Percentiles rank a stretch among this genome's conserved stretches.
Evolutionary conservation across 2,329 filamentous ascomycete genomes (phyloP).

Genomic region (Lachnellula arida): DNA sequence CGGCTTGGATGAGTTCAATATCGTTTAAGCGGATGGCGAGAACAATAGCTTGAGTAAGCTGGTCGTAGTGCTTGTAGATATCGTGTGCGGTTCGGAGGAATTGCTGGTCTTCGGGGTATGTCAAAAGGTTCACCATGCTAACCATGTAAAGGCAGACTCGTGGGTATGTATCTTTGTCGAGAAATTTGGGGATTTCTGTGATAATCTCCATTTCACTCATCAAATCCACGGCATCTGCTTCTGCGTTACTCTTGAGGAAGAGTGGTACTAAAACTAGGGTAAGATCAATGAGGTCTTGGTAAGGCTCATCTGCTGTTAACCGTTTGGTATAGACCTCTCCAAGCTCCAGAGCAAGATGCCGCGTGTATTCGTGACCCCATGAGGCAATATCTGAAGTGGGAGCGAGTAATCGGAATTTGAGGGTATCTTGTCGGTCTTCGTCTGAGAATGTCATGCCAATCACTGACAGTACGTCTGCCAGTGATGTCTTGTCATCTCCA

Average conservation of each 20-base stretch:
- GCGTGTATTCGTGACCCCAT: slow-evolving; percentile 98
- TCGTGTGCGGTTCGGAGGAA: slow-evolving; percentile 90
- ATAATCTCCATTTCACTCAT: slow-evolving; percentile 98
- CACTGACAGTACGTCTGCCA: slow-evolving; percentile 94
- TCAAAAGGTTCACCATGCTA: slow-evolving; percentile 96
- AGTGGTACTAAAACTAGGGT: slow-evolving; percentile 83
- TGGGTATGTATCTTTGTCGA: slow-evolving; percentile 91
- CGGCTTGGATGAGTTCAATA: slow-evolving; percentile 71
- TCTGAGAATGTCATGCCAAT: slow-evolving; percentile 99
- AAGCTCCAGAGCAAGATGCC: slow-evolving; percentile 92
- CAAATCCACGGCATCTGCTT: slow-evolving; percentile 95
- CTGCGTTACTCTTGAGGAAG: slow-evolving; percentile 95
- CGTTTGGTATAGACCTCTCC: slow-evolving; percentile 90
- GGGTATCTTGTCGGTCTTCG: slow-evolving; percentile 89
- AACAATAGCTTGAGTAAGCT: slow-evolving; percentile 88
- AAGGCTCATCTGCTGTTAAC: slow-evolving; percentile 77
- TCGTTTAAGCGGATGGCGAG: slow-evolving; percentile 93
- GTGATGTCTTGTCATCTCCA: slow-evolving; percentile 77
- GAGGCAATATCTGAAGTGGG: slow-evolving; percentile 90
- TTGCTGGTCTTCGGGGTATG: slow-evolving; percentile 93
- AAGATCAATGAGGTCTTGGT: slow-evolving; percentile 79
- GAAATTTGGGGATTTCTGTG: slow-evolving; percentile 78
- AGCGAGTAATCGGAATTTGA: slow-evolving; percentile 89
- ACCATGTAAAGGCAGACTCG: slow-evolving; percentile 97
- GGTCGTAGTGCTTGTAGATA: slow-evolving; percentile 90